Conservation (phyloP, 2,329 filamentous ascomycete genomes). For the Fusarium sp. region DNA sequence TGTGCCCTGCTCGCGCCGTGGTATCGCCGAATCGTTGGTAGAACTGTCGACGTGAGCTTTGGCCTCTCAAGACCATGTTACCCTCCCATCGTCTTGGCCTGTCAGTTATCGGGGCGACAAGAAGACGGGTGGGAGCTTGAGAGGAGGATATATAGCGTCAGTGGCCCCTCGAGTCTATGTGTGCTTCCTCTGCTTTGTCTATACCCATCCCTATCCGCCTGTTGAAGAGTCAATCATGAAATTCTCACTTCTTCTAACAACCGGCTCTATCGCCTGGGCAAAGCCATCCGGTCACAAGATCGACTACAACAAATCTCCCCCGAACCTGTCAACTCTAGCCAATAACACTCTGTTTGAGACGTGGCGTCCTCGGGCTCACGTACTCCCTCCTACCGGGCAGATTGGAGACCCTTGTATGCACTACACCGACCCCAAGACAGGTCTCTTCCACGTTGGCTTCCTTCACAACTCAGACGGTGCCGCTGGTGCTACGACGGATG, state of each 20-base stretch:
- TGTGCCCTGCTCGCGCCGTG: slow-evolving; percentile 22
- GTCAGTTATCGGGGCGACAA: slow-evolving; percentile 31
- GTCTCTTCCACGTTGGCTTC: slow-evolving; percentile 58
- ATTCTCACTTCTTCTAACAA: slow-evolving; percentile 24
- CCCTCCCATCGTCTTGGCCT: slow-evolving; percentile 9
- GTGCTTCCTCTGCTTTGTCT: background rate
- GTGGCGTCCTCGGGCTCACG: slow-evolving; percentile 52
- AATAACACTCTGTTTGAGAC: slow-evolving; percentile 51
- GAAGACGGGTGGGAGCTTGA: background rate
- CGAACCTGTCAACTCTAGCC: slow-evolving; percentile 53
- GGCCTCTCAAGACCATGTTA: slow-evolving; percentile 30
- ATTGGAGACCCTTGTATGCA: slow-evolving; percentile 59
- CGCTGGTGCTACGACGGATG: slow-evolving; percentile 54
- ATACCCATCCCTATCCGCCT: background rate
- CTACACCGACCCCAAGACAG: slow-evolving; percentile 57
- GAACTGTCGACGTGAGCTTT: slow-evolving; percentile 3
- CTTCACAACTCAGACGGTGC: slow-evolving; percentile 49
- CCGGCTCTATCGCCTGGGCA: slow-evolving; percentile 32
- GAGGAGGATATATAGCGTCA: slow-evolving; percentile 27
- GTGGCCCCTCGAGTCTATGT: background rate
- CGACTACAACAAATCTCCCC: slow-evolving; percentile 52
- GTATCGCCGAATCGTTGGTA: slow-evolving; percentile 28
- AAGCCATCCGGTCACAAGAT: slow-evolving; percentile 35
- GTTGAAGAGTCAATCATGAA: slow-evolving; percentile 24
- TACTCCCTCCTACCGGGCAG: slow-evolving; percentile 54